These are phyloP conservation scores for Lanmaoa rubissima DNA, from an alignment of 768 basidiomycete species.

Conservation along the genomic window DNA sequence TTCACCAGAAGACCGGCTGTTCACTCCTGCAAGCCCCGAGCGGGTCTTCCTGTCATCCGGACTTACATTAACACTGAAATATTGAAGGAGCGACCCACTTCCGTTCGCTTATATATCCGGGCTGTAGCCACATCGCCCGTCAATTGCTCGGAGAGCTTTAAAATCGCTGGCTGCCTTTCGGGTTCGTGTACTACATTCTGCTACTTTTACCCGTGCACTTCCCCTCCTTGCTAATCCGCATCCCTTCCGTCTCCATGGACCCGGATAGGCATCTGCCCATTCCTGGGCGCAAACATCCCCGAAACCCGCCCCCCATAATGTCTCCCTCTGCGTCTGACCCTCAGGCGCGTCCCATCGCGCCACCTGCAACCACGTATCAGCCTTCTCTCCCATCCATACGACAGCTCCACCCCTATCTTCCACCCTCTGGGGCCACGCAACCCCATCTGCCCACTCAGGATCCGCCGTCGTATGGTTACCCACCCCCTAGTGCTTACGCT, in stretches of 20 bases:
- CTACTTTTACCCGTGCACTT: conserved; percentile 16
- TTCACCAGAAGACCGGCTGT: conserved; percentile 23
- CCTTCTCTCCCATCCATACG: conserved; percentile 62
- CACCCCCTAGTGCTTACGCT: conserved; percentile 21
- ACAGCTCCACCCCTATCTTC: conserved; percentile 63
- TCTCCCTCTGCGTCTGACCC: conserved; percentile 26
- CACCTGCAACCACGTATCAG: conserved; percentile 23
- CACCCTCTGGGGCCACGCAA: conserved; percentile 42
- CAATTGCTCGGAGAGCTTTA: conserved; percentile 23
- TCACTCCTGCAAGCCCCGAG: conserved; percentile 25
- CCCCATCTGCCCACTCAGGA: conserved; percentile 28
- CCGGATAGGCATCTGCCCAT: conserved; percentile 36
- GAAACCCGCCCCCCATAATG: conserved; percentile 27
- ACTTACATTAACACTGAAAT: conserved; percentile 26
- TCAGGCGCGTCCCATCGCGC: conserved; percentile 28
- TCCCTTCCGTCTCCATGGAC: conserved; percentile 31
- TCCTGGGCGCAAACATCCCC: conserved; percentile 32
- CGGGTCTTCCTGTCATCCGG: conserved; percentile 30
- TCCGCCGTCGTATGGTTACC: conserved; percentile 28
- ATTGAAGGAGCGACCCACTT: conserved; percentile 29
- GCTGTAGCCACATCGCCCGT: conserved; percentile 28
- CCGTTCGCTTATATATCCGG: conserved; percentile 27
- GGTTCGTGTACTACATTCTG: conserved; percentile 26
- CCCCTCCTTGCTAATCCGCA: conserved; percentile 18
- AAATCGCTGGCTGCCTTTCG: conserved; percentile 19